Evolutionary conservation across 305 asterid species (phyloP).

Genomic region (Fraxinus albicans): DNA sequence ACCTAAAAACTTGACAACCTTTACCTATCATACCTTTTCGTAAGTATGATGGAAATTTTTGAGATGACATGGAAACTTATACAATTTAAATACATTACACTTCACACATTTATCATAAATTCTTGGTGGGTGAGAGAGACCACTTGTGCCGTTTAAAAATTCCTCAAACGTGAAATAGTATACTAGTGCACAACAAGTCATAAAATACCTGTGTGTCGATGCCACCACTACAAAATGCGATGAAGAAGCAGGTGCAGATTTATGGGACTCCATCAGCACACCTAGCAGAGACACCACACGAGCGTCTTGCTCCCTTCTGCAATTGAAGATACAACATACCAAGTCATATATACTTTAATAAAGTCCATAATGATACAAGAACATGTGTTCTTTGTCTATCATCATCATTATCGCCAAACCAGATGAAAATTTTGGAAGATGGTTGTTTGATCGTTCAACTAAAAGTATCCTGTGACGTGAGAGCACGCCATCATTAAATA

Average conservation of each 20-base stretch:
- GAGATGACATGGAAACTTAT: background rate
- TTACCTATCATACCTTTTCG: background rate
- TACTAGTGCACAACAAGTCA: background rate
- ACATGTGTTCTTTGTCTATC: background rate
- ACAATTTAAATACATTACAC: background rate
- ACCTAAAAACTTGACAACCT: background rate
- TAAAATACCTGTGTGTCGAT: conserved; percentile 79
- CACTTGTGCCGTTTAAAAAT: background rate
- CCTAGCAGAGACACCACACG: conserved; percentile 83
- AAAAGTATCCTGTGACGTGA: background rate
- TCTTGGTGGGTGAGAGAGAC: background rate
- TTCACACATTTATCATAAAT: background rate
- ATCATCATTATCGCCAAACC: conserved; percentile 10
- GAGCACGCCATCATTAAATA: background rate
- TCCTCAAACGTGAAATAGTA: background rate
- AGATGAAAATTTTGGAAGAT: background rate
- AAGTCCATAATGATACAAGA: conserved; percentile 4
- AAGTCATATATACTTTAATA: background rate
- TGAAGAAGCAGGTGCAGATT: conserved; percentile 39
- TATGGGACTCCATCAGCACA: conserved; percentile 80
- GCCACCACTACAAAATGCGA: conserved; percentile 86
- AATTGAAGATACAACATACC: conserved; percentile 19
- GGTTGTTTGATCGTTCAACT: background rate
- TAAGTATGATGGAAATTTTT: background rate
- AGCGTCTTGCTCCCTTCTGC: conserved; percentile 82